These are phyloP conservation scores for Phytophthora tubulina DNA, from an alignment of 352 stramenopile genomes.

Conservation along the genomic window DNA sequence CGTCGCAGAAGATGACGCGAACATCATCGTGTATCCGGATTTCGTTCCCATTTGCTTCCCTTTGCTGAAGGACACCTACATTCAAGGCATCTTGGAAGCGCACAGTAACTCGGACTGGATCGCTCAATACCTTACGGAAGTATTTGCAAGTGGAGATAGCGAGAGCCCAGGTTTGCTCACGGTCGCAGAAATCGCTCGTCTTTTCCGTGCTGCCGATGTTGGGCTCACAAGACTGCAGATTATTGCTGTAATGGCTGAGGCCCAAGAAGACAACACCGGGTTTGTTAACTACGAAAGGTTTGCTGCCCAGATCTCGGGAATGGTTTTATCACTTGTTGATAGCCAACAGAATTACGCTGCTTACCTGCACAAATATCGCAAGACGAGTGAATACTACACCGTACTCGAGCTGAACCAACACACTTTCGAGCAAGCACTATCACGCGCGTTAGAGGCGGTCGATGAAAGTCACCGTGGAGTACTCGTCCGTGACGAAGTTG, in stretches of 20 bases:
- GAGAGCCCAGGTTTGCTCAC: constrained; percentile 73
- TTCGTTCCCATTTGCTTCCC: constrained; percentile 75
- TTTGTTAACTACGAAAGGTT: constrained; percentile 86
- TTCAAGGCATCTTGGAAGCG: constrained; percentile 66
- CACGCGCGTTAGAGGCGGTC: constrained; percentile 65
- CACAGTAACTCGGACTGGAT: constrained; percentile 75
- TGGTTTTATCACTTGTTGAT: constrained; percentile 75
- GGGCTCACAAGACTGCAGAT: constrained; percentile 84
- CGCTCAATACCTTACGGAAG: constrained; percentile 75
- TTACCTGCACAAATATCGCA: constrained; percentile 74
- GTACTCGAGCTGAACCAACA: constrained; percentile 85
- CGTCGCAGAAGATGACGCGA: constrained; percentile 35
- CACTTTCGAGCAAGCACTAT: constrained; percentile 80
- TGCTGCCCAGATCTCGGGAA: constrained; percentile 65
- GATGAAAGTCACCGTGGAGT: constrained; percentile 71
- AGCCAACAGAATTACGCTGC: constrained; percentile 66
- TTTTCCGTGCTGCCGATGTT: constrained; percentile 70
- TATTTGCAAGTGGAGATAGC: constrained; percentile 75
- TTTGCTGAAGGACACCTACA: constrained; percentile 61
- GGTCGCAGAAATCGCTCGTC: constrained; percentile 63
- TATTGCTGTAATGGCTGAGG: constrained; percentile 71
- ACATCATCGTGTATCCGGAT: constrained; percentile 55
- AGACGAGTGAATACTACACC: constrained; percentile 81
- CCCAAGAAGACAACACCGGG: constrained; percentile 78
- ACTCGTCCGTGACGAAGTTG: constrained; percentile 64